Base-by-base conservation (phyloP, 805 yeast genomes). In the Lachancea meyersii region DNA sequence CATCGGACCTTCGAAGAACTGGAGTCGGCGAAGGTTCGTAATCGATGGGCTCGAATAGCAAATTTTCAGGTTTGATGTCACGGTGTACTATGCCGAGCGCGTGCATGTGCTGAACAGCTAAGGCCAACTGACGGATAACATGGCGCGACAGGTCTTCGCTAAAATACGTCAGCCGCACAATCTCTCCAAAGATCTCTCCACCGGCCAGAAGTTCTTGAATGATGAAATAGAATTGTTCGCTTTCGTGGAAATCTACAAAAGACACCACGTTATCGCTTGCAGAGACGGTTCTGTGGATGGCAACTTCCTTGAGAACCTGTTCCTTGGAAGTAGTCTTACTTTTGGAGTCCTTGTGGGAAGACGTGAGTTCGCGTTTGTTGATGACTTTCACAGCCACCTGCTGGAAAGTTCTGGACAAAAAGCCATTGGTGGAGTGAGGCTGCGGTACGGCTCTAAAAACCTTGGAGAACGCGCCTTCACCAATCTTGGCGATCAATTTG, bases 391-490 rank as follows among this genome's bases (percentile, higher is more conserved):
- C 64, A 1, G 81, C 82, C 18, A 76, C 76, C 37, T 50, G 51
- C 28, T 48, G 48, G 49, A 44, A 53, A 24, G 41, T 45, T 34
- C 43, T 47, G 19, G 44, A 35, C 22, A 51, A 24, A 32, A 45
- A 45, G 7, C 47, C 26, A 23, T 52, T 50, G 16, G 42, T 38
- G 13, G 41, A 41, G 18, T 50, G 41, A 24, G 35, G 41, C 8
- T 39, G 35, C 18, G 60, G 68, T n/a, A 54, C 38, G 20, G 86
- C 89, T 41, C 76, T 75, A 62, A 78, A 81, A 14, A 85, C 94
- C 23, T 77, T 73, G 3, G 89, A 82, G 51, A 85, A 85, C 0
- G 94, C 89, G 20, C 94, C 94, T 60, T 85, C 93, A 7, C 94
- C 94, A 48, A 85, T 73, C 54, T 73, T 72, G 34, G 68, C 68